These are phyloP conservation scores for Dactylellina cionopaga DNA, from an alignment of 2,329 filamentous ascomycete genomes.

Conservation along the genomic window DNA sequence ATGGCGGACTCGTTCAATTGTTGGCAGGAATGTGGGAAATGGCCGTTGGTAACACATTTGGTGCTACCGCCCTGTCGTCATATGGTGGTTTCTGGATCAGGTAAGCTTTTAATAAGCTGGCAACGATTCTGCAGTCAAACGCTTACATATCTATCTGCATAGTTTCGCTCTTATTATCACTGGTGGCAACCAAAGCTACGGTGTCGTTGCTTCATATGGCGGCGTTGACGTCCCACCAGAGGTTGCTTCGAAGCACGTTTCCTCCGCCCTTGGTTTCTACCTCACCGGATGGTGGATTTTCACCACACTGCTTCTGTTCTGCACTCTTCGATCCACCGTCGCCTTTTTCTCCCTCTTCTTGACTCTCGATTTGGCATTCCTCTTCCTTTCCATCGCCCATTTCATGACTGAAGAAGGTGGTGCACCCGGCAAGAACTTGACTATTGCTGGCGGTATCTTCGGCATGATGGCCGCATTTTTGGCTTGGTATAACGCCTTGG, in stretches of 20 bases:
- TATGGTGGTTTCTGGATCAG: conserved; percentile 86
- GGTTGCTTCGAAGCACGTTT: conserved; percentile 61
- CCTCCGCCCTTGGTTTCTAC: conserved; percentile 77
- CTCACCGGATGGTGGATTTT: conserved; percentile 86
- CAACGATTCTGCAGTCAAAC: neutral
- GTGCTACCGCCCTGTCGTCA: conserved; percentile 81
- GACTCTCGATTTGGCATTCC: conserved; percentile 78
- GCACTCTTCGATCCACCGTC: conserved; percentile 79
- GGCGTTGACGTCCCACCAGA: conserved; percentile 58
- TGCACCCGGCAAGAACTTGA: conserved; percentile 64
- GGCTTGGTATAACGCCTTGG: conserved; percentile 87
- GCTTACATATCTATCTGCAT: neutral
- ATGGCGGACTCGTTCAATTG: conserved; percentile 81
- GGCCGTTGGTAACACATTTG: conserved; percentile 86
- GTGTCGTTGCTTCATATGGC: conserved; percentile 68
- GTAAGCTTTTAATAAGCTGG: conserved; percentile 18
- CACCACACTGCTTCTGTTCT: conserved; percentile 77
- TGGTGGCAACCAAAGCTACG: conserved; percentile 69
- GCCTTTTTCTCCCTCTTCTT: conserved; percentile 83
- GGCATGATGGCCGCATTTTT: conserved; percentile 82
- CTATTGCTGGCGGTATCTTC: conserved; percentile 79
- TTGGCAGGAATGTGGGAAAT: conserved; percentile 92
- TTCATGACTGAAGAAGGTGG: conserved; percentile 65
- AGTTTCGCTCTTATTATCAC: conserved; percentile 76
- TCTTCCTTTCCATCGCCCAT: conserved; percentile 75